Base-by-base conservation (phyloP, 2,329 filamentous ascomycete genomes). In the Cladosporium sp. region DNA sequence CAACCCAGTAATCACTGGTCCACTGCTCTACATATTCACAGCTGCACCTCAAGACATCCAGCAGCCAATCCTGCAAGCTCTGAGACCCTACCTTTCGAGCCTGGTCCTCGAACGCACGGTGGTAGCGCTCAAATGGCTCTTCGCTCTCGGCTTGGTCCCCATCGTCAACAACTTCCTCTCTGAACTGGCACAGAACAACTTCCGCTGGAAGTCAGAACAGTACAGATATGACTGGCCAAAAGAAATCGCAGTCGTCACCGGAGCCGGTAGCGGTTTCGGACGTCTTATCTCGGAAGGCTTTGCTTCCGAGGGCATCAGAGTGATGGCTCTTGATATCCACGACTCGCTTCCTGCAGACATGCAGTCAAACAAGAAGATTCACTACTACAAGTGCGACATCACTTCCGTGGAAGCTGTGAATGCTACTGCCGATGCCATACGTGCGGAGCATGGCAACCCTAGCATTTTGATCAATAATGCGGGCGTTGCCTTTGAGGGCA, bases 401-500 rank as follows among this genome's bases (percentile, higher is more conserved):
- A 82, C 82, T 1, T 79, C 79, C 1, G 72, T 80, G 18, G 76
- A 80, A 6, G 80, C 81, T 0, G 81, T 87, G 2, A 75, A 78
- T 21, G 73, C 76, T 1, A 74, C 77, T 1, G 81, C 78, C 3
- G 69, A 72, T 26, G 66, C 75, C 16, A 81, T 83, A 67, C 77
- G 79, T 28, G 67, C 68, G 1, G 69, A 76, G 6, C 75, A 80
- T 26, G 81, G 81, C 46, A 75, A 81, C 23, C 80, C 81, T 1
- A 80, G 79, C 5, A 80, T 83, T 8, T 72, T 84, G 36, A 76
- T 84, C 69, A 84, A 84, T 74, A 84, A 84, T 56, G 82, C 82
- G 13, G 82, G 82, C 11, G 80, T 86, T 18, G 80, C 78, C 2
- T 69, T 75, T n/a, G 79, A 78, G 23, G 78, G 80, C 23, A 78